Evolutionary conservation across 768 basidiomycete species (phyloP), one percentile per base, ranked within the genome.

Genomic region (Mycena galopus): DNA sequence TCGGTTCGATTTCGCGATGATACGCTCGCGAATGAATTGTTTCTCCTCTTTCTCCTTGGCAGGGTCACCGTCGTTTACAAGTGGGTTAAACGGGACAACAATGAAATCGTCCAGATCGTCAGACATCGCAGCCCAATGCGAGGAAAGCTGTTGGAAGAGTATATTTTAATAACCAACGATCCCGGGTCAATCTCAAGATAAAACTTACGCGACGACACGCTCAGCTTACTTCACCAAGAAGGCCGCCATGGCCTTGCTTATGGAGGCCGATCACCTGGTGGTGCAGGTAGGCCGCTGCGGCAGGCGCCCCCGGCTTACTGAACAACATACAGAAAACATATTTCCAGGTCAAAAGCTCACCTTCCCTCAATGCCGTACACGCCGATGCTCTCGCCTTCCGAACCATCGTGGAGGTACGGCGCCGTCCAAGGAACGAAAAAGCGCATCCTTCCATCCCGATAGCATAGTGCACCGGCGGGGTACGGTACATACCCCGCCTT

Each of bases 311-410:
- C 14, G 87, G 85, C 79, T 88, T 88, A 71, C 87, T 87, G 66
- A 3, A 8, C 6, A 6, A 30, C 16, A 29, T 19, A 42, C 9
- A 30, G 14, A 7, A 33, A 56, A 32, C 32, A 7, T 6, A 21
- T 33, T 32, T 21, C 12, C 11, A 19, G 3, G 53, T 7, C 51
- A 27, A 55, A 25, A 4, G 12, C 81, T 35, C 37, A 86, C 87
- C 86, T 87, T 67, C 87, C 87, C 73, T 87, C 87, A 30, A 88
- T 77, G 3, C 87, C 87, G 71, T 86, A 87, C 0, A 83, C 74
- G 0, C 87, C 87, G 29, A 87, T 85, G 60, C 77, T 83, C 64
- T 81, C 81, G 0, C 58, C 80, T n/a, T 68, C 71, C 35, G 72
- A 76, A 14, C 70, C 75, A 30, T 76, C 65, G 35, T 73, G 37